phyloP scores from a whole-genome alignment of 352 stramenopile genomes.

The Phytopythium chamaehyphon region DNA sequence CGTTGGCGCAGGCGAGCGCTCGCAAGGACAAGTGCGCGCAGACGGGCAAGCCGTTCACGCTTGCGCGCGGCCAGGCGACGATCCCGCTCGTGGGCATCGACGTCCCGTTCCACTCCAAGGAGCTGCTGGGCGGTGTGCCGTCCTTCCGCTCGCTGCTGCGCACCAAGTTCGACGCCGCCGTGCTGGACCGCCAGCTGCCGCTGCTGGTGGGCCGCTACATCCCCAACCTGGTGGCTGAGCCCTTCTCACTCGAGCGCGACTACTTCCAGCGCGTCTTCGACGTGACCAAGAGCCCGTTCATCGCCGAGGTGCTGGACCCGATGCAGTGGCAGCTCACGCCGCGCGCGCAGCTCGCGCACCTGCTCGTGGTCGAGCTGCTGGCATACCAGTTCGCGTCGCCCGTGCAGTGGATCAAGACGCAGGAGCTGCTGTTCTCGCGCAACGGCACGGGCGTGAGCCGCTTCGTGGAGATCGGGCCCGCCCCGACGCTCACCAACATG shows the following conservation, averaged over 20 bases:
- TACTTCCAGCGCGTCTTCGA: conserved; percentile 78
- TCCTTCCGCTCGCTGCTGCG: conserved; percentile 73
- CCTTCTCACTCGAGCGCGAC: conserved; percentile 69
- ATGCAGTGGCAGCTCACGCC: conserved; percentile 72
- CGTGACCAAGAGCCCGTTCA: conserved; percentile 64
- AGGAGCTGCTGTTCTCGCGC: conserved; percentile 66
- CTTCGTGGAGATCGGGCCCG: conserved; percentile 82
- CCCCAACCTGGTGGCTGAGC: conserved; percentile 78
- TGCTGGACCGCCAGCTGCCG: conserved; percentile 63
- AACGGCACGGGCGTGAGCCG: conserved; percentile 46
- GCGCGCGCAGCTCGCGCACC: conserved; percentile 60
- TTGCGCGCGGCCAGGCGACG: conserved; percentile 67
- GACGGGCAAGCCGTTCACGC: conserved; percentile 49
- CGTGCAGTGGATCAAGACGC: conserved; percentile 89
- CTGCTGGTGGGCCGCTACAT: conserved; percentile 81
- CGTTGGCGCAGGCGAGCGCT: conserved; percentile 43
- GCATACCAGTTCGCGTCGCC: conserved; percentile 88
- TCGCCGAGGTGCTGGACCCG: conserved; percentile 57
- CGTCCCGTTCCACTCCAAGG: conserved; percentile 86
- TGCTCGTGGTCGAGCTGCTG: conserved; percentile 82
- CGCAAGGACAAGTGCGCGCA: conserved; percentile 61
- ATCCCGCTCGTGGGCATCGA: conserved; percentile 88
- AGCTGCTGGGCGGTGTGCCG: conserved; percentile 77
- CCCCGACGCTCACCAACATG: conserved; percentile 84
- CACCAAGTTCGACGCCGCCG: conserved; percentile 64